A percentile compares a stretch with the other conserved stretches of the same genome.
These are phyloP conservation scores for Pythium myriotylum DNA, from an alignment of 352 stramenopile genomes.

Conservation along the genomic window DNA sequence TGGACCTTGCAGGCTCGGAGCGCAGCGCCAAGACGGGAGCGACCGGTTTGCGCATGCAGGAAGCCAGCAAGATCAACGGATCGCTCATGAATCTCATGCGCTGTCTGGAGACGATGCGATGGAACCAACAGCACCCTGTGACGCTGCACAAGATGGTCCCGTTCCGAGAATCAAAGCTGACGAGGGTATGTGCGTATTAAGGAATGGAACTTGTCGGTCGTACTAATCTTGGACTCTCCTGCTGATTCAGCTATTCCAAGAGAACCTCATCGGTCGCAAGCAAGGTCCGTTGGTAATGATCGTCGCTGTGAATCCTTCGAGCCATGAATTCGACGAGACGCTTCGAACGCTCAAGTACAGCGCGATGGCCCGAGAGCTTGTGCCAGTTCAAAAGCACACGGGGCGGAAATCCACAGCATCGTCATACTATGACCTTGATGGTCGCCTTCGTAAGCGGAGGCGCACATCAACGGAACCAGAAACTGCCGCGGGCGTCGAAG, in stretches of 20 bases:
- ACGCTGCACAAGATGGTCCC: constrained; percentile 92
- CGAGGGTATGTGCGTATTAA: constrained; percentile 48
- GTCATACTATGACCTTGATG: constrained; percentile 39
- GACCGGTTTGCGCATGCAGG: constrained; percentile 91
- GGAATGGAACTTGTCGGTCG: no score
- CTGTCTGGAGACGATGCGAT: constrained; percentile 94
- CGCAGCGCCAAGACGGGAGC: constrained; percentile 75
- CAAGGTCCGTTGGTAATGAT: constrained; percentile 94
- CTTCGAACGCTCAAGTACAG: constrained; percentile 95
- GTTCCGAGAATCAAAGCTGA: constrained; percentile 97
- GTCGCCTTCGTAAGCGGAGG: constrained; percentile 28
- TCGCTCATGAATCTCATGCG: constrained; percentile 98
- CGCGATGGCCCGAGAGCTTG: constrained; percentile 90
- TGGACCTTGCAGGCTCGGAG: constrained; percentile 93
- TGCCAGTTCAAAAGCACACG: constrained; percentile 48
- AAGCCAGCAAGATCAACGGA: constrained; percentile 98
- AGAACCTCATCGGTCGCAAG: constrained; percentile 89
- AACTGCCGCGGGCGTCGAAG: not conserved
- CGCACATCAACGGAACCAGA: constrained; percentile 20
- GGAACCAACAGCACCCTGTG: constrained; percentile 84
- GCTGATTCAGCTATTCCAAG: constrained; percentile 90
- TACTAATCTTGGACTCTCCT: not conserved
- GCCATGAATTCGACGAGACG: constrained; percentile 96
- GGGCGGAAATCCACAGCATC: constrained; percentile 36
- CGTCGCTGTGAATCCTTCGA: constrained; percentile 94